Percentiles rank a stretch among this genome's conserved stretches.
Conservation (phyloP, 257 asterid species). For the Solanum ossicruentum region DNA sequence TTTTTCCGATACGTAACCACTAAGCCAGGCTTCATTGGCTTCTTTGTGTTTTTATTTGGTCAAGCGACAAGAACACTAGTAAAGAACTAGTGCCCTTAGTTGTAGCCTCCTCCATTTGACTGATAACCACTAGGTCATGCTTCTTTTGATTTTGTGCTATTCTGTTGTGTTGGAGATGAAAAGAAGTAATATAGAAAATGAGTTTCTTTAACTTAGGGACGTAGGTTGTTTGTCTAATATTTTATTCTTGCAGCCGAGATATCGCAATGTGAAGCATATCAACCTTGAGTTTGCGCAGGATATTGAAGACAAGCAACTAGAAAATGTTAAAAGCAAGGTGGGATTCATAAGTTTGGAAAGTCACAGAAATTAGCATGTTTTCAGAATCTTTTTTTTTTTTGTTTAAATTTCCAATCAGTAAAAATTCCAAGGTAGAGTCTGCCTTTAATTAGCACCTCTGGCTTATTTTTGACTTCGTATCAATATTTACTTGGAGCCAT, state of each 20-base stretch:
- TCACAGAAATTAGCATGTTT: background rate
- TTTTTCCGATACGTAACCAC: background rate
- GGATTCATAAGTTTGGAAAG: background rate
- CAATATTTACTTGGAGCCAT: background rate
- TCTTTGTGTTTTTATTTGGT: background rate
- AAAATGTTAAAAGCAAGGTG: slow-evolving; percentile 58
- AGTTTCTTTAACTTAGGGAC: background rate
- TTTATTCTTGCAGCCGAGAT: slow-evolving; percentile 55
- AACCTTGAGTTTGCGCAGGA: slow-evolving; percentile 86
- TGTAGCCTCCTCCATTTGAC: background rate
- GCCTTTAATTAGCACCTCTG: background rate
- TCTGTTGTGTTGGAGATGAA: background rate
- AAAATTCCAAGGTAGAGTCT: background rate
- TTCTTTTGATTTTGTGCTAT: background rate
- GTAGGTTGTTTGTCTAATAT: background rate
- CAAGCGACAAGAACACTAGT: background rate
- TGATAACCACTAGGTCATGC: background rate
- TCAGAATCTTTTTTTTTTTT: background rate
- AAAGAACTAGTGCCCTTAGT: background rate
- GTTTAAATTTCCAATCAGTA: background rate
- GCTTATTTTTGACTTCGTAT: background rate
- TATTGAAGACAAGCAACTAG: slow-evolving; percentile 72
- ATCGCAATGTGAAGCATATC: slow-evolving; percentile 70
- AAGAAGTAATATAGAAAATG: background rate
- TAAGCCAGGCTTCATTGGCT: background rate